Conservation (phyloP, 2,329 filamentous ascomycete genomes). For the Pseudocercospora macadamiae region DNA sequence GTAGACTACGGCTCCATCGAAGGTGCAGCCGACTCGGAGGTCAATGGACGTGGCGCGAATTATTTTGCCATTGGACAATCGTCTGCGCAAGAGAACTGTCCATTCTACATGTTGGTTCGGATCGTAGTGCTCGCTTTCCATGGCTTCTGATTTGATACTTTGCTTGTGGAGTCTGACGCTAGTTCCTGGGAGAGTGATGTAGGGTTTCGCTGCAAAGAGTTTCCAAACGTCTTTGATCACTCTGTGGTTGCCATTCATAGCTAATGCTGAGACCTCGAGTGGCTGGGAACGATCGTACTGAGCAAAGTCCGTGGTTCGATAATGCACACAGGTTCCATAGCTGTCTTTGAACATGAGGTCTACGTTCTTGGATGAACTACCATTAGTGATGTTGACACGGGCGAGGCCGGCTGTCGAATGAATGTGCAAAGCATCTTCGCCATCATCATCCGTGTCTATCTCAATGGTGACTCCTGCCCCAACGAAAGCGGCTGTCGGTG, state of each 20-base stretch:
- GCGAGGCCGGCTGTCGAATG: constrained; percentile 10
- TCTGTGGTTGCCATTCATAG: constrained; percentile 47
- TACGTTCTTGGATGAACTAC: neutral
- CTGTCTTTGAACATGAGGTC: neutral
- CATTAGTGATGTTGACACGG: neutral
- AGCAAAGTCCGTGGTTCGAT: neutral
- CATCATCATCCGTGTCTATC: neutral
- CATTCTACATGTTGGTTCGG: constrained; percentile 19
- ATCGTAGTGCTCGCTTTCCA: constrained; percentile 23
- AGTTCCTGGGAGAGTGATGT: constrained; percentile 46
- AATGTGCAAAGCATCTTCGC: neutral
- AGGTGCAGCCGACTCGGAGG: constrained; percentile 47
- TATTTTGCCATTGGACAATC: constrained; percentile 37
- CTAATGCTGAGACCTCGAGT: constrained; percentile 31
- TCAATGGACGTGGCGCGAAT: constrained; percentile 49
- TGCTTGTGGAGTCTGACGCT: constrained; percentile 45
- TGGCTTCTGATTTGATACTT: constrained; percentile 30
- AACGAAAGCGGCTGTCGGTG: neutral
- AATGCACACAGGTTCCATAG: neutral
- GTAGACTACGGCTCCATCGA: constrained; percentile 52
- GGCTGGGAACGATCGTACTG: constrained; percentile 4
- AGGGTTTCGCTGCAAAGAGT: constrained; percentile 36
- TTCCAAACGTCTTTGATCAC: constrained; percentile 41
- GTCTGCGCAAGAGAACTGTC: constrained; percentile 27
- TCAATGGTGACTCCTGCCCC: constrained; percentile 6